Evolutionary conservation across 208 protist species (phyloP).

Genomic region (Leptomonas pyrrhocoris): DNA sequence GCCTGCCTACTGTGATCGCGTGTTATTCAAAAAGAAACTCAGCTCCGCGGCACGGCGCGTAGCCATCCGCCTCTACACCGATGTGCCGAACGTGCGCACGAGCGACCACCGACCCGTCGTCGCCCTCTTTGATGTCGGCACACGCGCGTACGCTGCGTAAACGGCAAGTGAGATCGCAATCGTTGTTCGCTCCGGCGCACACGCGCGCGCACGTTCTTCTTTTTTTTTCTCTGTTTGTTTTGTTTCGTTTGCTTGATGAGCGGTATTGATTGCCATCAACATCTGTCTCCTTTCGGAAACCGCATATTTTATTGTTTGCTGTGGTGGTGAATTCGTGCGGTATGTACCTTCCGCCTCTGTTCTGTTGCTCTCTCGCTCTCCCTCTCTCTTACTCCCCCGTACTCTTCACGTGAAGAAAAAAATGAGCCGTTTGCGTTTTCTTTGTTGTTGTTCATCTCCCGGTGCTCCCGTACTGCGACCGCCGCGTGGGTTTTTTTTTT

Average conservation of each 20-base stretch:
- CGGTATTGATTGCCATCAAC: neutral
- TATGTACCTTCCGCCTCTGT: too few relatives aligned
- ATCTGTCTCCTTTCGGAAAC: neutral
- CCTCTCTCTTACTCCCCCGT: too few relatives aligned
- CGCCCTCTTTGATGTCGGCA: constrained; percentile 77
- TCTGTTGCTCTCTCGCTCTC: neutral
- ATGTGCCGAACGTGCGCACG: constrained; percentile 74
- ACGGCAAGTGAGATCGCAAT: neutral
- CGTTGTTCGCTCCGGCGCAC: neutral
- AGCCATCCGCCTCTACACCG: constrained; percentile 75
- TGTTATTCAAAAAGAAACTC: constrained; percentile 72
- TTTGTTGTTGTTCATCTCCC: neutral
- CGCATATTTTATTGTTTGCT: constrained; percentile 7
- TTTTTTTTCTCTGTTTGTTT: constrained; percentile 8
- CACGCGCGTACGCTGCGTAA: constrained; percentile 26
- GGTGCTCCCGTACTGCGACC: too few relatives aligned
- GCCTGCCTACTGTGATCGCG: constrained; percentile 88
- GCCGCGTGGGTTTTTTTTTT: neutral
- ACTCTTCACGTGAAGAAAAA: too few relatives aligned
- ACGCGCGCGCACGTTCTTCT: neutral
- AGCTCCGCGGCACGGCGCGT: constrained; percentile 41
- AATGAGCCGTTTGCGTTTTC: too few relatives aligned
- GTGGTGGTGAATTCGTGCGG: neutral
- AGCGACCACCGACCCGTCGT: constrained; percentile 90
- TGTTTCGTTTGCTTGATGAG: neutral